Base-by-base conservation (phyloP, 768 basidiomycete species). In the Pleurotus tuoliensis region DNA sequence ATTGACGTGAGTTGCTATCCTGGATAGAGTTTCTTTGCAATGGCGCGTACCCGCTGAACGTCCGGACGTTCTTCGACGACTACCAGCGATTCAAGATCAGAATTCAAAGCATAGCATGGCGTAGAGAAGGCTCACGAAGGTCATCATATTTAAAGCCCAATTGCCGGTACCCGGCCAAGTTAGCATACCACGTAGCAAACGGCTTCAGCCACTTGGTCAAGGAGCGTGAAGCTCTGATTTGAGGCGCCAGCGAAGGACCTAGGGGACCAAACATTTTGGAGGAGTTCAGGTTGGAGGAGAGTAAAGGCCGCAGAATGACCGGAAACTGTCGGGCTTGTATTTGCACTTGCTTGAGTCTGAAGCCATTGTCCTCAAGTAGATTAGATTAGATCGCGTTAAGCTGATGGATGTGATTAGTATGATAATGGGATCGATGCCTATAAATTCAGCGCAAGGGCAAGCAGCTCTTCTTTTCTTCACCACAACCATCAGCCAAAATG, bases 141-240 rank as follows among this genome's bases (percentile, higher is more conserved):
- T 99, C 96, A 71, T 99, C 96, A 70, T 97, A 95, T 67, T 82
- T 85, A 73, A 98, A 83, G 62, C 96, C 96, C 66, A 91, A 79
- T 66, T 86, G 80, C 63, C 96, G 83, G 80, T 94, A 91, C 40
- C 95, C 94, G 39, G 87, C 71, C 54, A 87, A 73, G 68, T 88
- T 70, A 63, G 87, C 87, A 67, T 97, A 98, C 82, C 87, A 88
- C 62, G 82, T 78, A 6, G 94, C 90, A 56, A 97, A 48, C 56
- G 94, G 94, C 58, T 84, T 86, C 60, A 96, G 62, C 73, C 82
- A 77, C 58, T 74, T 79, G 68, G 79, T 80, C 56, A 97, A 79
- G 20, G 83, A 79, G 63, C 83, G 82, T 24, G 84, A 87, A 45
- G 83, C 79, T 66, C 80, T 81, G 67, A 97, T 76, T 65, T 83